These are phyloP conservation scores for Pseudopyricularia javanii DNA, from an alignment of 2,329 filamentous ascomycete species.

Conservation along the genomic window DNA sequence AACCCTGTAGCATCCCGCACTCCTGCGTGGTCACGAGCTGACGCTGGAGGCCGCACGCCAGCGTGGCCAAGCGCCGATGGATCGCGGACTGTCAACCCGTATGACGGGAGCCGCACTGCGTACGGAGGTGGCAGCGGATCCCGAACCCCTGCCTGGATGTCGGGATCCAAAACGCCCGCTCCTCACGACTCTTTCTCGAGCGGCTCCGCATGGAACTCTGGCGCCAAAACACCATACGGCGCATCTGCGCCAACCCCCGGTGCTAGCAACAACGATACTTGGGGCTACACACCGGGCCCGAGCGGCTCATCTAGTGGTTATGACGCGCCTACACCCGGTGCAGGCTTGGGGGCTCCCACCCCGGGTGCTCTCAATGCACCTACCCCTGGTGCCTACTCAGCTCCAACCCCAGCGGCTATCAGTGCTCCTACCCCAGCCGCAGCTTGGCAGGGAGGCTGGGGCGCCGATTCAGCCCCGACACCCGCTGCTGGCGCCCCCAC, in stretches of 20 bases:
- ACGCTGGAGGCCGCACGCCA: conserved; percentile 51
- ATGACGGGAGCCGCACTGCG: conserved; percentile 62
- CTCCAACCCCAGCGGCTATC: conserved; percentile 47
- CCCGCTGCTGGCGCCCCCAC: conserved; percentile 56
- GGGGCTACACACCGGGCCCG: conserved; percentile 44
- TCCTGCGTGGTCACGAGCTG: conserved; percentile 47
- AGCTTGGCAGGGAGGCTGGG: conserved; percentile 47
- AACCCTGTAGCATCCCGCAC: conserved; percentile 44
- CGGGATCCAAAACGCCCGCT: conserved; percentile 61
- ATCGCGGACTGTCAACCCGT: conserved; percentile 55
- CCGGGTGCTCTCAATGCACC: conserved; percentile 54
- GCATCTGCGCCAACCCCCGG: conserved; percentile 43
- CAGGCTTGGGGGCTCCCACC: conserved; percentile 44
- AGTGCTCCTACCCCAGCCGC: conserved; percentile 60
- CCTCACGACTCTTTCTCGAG: conserved; percentile 46
- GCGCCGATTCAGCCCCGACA: conserved; percentile 52
- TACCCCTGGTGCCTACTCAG: conserved; percentile 57
- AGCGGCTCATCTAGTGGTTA: conserved; percentile 37
- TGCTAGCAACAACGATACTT: conserved; percentile 44
- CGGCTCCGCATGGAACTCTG: conserved; percentile 48
- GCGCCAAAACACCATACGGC: conserved; percentile 64
- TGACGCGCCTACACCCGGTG: conserved; percentile 59
- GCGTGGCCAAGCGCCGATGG: conserved; percentile 51
- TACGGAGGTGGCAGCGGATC: conserved; percentile 58
- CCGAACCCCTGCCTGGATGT: conserved; percentile 67